phyloP scores from a whole-genome alignment of 139 green algal species.

The Eudorina sp. region DNA sequence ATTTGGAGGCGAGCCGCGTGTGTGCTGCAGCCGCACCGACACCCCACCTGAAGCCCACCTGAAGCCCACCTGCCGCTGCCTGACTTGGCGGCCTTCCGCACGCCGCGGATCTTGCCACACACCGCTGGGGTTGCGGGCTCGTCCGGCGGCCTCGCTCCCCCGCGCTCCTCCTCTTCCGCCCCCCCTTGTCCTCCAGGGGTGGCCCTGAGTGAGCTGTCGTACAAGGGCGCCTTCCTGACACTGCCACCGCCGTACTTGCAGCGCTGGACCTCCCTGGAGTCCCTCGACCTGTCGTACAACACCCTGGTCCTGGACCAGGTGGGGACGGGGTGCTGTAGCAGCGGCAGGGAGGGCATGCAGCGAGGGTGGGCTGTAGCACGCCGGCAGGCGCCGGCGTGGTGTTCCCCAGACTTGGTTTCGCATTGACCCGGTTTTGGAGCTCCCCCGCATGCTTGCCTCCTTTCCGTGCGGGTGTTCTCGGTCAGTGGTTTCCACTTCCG shows the following conservation, averaged over 20 bases:
- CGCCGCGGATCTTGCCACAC: not conserved
- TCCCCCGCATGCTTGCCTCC: not conserved
- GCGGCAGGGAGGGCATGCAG: too few species aligned
- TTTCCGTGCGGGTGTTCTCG: not conserved
- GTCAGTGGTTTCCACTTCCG: not conserved
- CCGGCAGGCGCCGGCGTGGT: too few species aligned
- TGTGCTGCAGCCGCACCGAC: not conserved
- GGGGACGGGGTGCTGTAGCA: not conserved
- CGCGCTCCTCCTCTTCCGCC: too few species aligned
- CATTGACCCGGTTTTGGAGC: too few species aligned
- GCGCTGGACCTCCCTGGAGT: not conserved
- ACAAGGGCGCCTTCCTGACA: not conserved
- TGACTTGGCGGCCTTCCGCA: not conserved
- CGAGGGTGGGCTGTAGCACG: too few species aligned
- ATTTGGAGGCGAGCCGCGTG: not conserved
- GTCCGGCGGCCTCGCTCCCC: too few species aligned
- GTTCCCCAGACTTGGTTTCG: too few species aligned
- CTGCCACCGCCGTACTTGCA: slow-evolving; percentile 17
- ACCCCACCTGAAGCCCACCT: not conserved
- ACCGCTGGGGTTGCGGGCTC: too few species aligned
- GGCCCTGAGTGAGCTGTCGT: not conserved
- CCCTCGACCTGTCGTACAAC: not conserved
- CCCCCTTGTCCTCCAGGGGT: not conserved
- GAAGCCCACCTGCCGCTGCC: not conserved
- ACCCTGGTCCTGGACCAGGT: not conserved